Conservation (phyloP, 805 yeast species). For the Lachancea cidri region DNA sequence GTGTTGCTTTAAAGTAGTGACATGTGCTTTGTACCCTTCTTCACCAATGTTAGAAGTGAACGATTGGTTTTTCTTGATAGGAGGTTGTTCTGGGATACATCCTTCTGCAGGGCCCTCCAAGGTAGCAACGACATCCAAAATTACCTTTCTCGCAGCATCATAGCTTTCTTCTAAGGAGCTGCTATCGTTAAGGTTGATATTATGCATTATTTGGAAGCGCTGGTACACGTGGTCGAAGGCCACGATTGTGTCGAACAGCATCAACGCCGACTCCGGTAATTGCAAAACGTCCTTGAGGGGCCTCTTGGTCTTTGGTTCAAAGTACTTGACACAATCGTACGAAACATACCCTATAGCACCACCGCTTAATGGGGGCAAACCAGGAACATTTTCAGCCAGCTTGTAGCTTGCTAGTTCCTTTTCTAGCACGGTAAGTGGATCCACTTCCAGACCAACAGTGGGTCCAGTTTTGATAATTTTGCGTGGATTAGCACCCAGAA, state of each 20-base stretch:
- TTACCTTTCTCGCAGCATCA: conserved; percentile 49
- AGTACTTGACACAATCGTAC: conserved; percentile 93
- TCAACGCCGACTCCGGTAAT: conserved; percentile 87
- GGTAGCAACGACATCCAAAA: conserved; percentile 47
- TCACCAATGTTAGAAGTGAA: conserved; percentile 90
- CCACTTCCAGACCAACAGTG: conserved; percentile 46
- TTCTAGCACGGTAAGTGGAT: conserved; percentile 75
- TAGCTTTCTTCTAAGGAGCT: conserved; percentile 41
- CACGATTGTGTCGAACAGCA: conserved; percentile 85
- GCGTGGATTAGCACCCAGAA: conserved; percentile 81
- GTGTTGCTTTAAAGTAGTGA: conserved; percentile 65
- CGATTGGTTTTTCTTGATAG: conserved; percentile 58
- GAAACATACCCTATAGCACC: conserved; percentile 97
- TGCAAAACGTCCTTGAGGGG: conserved; percentile 70
- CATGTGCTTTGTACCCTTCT: conserved; percentile 87
- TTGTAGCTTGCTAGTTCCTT: conserved; percentile 58
- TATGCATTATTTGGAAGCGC: conserved; percentile 84
- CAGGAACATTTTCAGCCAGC: conserved; percentile 70
- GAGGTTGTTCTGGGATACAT: conserved; percentile 70
- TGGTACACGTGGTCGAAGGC: conserved; percentile 94
- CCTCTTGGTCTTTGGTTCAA: conserved; percentile 85
- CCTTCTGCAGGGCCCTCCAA: conserved; percentile 42
- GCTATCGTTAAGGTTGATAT: conserved; percentile 46
- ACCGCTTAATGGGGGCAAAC: conserved; percentile 79
- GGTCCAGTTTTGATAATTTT: conserved; percentile 78